Conservation (phyloP, 805 yeast genomes). For the Teunomyces atbi region DNA sequence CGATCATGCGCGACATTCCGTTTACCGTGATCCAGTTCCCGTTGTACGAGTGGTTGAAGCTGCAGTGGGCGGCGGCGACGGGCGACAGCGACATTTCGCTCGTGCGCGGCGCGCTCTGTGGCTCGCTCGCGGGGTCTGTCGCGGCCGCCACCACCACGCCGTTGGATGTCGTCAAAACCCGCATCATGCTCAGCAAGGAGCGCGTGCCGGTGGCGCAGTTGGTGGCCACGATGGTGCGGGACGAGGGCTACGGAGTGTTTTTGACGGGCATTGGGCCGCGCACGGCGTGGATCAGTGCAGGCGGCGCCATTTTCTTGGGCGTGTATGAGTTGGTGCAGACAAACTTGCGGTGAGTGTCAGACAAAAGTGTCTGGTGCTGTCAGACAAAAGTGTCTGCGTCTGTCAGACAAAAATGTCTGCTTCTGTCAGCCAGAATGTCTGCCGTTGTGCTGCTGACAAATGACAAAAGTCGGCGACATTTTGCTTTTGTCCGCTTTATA, state of each 20-base stretch:
- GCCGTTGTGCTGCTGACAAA: too few species aligned
- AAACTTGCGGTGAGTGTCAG: conserved; percentile 15
- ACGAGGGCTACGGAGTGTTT: conserved; percentile 75
- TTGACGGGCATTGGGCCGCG: conserved; percentile 90
- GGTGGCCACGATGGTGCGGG: conserved; percentile 52
- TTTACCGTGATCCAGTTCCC: conserved; percentile 97
- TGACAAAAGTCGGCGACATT: too few species aligned
- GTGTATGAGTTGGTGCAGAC: conserved; percentile 74
- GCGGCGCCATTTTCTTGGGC: conserved; percentile 97
- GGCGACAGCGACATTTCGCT: conserved; percentile 47
- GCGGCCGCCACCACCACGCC: conserved; percentile 85
- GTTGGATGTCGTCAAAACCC: conserved; percentile 72
- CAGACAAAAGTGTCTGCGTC: too few species aligned
- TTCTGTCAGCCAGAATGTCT: too few species aligned
- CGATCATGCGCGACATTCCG: conserved; percentile 94
- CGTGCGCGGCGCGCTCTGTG: conserved; percentile 79
- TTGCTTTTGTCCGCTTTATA: too few species aligned
- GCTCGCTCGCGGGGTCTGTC: conserved; percentile 76
- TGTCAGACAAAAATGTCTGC: too few species aligned
- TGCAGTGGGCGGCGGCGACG: conserved; percentile 45
- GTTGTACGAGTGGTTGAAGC: conserved; percentile 79
- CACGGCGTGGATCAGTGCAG: conserved; percentile 96
- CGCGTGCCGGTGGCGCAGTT: conserved; percentile 47
- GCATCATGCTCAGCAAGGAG: conserved; percentile 73
- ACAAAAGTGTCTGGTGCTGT: too few species aligned